Percentiles rank a stretch among this genome's conserved stretches.
Evolutionary conservation across 495 filamentous ascomycete genomes (phyloP).

Genomic region (Niebla homalea): DNA sequence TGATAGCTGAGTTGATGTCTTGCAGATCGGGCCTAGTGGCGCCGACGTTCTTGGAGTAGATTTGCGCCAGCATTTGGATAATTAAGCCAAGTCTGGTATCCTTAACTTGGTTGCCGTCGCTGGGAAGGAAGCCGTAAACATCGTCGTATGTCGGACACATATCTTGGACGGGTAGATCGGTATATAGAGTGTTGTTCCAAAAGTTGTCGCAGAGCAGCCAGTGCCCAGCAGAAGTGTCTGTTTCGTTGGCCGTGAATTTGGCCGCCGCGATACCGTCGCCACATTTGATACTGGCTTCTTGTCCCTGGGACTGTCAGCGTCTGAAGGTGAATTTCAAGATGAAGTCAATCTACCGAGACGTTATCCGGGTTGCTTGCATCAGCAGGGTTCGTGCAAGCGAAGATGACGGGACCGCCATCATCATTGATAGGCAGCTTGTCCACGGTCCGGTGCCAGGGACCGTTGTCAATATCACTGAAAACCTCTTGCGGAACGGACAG

Average conservation of each 20-base stretch:
- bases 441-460: not conserved
- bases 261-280: not conserved
- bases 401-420: not conserved
- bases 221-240: not conserved
- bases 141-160: not conserved
- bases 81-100: not conserved
- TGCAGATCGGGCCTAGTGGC: too few species aligned
- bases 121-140: not conserved
- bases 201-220: not conserved
- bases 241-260: not conserved
- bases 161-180: not conserved
- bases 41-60: not conserved
- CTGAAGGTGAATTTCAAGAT: not conserved
- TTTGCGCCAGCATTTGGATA: not conserved
- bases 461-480: not conserved
- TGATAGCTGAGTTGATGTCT: too few species aligned
- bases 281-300: not conserved
- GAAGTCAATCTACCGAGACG: not conserved
- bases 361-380: not conserved
- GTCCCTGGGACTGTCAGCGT: not conserved
- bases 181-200: not conserved
- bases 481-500: not conserved
- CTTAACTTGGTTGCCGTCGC: not conserved
- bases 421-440: not conserved
- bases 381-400: not conserved